These are phyloP conservation scores for Mediolabrus comicus DNA, from an alignment of 108 stramenopile genomes.

Conservation along the genomic window DNA sequence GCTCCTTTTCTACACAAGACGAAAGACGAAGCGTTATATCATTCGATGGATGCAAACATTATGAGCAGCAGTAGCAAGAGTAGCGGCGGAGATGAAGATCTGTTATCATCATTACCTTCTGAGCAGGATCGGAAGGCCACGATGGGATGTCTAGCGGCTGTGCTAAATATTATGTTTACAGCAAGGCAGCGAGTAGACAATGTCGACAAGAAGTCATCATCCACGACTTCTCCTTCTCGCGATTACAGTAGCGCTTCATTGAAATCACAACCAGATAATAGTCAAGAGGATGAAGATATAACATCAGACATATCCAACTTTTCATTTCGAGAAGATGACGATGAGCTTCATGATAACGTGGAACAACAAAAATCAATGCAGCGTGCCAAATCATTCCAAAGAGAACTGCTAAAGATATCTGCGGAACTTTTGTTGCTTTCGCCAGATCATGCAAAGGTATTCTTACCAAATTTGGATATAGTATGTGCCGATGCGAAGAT, in stretches of 20 bases:
- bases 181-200: not conserved
- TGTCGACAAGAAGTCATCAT: not conserved
- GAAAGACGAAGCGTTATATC: too few species aligned
- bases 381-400: slow-evolving; percentile 5
- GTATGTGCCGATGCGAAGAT: not conserved
- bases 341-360: not conserved
- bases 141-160: slow-evolving; percentile 2
- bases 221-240: too few species aligned
- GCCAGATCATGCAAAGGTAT: not conserved
- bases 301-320: not conserved
- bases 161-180: not conserved
- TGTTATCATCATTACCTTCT: too few species aligned
- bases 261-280: too few species aligned
- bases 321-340: not conserved
- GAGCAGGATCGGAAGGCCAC: slow-evolving; percentile 10
- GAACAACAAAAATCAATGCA: not conserved
- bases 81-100: too few species aligned
- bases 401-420: slow-evolving; percentile 6
- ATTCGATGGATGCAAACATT: too few species aligned
- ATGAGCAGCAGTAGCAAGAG: too few species aligned
- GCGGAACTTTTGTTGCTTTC: slow-evolving; percentile 9
- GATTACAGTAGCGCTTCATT: too few species aligned
- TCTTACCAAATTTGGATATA: slow-evolving; percentile 5
- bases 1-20: too few species aligned
- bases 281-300: not conserved